Base-by-base conservation (phyloP, 257 asterid genomes). In the Plantago major region DNA sequence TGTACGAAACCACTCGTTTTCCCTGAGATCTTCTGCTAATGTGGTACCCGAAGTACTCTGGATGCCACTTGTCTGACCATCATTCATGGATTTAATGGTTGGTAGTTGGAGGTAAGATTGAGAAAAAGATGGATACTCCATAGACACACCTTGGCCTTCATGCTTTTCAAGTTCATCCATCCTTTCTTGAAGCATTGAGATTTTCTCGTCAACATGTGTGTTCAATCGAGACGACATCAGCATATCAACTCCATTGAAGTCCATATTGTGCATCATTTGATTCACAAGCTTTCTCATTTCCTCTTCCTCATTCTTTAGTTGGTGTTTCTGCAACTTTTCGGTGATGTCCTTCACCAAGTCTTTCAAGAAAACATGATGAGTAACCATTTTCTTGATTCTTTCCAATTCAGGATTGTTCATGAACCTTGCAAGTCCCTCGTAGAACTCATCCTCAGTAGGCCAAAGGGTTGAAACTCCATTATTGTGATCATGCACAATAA, bases 201-300 rank as follows among this genome's bases (percentile, higher is more conserved):
- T 69, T 68, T 67, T 78, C 46, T 76, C 72, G 63, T 46, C 73
- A 3, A 60, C 70, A 30, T 64, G 68, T 19, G 1, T 13, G 49
- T 47, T 19, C 75, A 74, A 18, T 53, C 76, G 74, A 50, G 62
- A 59, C 49, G 72, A 69, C 67, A 73, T 68, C 56, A 55, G 60
- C 9, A 13, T 30, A 49, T 75, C 73, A 11, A 75, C 76, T 47
- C 58, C 75, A 3, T 51, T 16, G 11, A 70, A 43, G 72, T 47
- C 14, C 12, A 56, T 60, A 6, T 69, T 76, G 15, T 73, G 52
- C 10, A 44, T 11, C 52, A 70, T 46, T 69, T 71, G 76, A 57
- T 65, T 67, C 70, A 75, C 70, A 58, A 78, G 72, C 33, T 69
- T 42, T 12, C 63, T 60, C 66, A 42, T 58, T 56, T 81, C 78